Conservation (phyloP, 768 basidiomycete species). For the Rossbeevera mucosa region DNA sequence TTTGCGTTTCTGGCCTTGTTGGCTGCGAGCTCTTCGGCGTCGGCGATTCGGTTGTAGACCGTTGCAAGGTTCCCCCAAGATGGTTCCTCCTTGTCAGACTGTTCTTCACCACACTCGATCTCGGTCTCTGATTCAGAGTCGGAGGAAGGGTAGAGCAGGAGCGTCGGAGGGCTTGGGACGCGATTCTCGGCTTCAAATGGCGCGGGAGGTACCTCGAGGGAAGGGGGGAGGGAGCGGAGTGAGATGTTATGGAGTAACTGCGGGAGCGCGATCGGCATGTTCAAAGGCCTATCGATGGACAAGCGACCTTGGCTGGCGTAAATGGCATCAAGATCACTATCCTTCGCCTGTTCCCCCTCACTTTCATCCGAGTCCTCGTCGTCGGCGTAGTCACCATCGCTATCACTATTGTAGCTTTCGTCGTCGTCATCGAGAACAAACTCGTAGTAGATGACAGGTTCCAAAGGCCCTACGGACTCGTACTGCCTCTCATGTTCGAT, state of each 20-base stretch:
- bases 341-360: too few relatives aligned
- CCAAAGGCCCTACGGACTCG: not conserved
- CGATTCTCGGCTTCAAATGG: not conserved
- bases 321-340: not conserved
- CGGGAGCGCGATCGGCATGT: slow-evolving; percentile 2
- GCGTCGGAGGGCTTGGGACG: not conserved
- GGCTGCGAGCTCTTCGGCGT: slow-evolving; percentile 2
- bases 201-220: not conserved
- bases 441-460: not conserved
- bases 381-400: not conserved
- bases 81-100: not conserved
- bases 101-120: too few relatives aligned
- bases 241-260: slow-evolving; percentile 1
- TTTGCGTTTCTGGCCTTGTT: slow-evolving; percentile 15
- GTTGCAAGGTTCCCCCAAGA: slow-evolving; percentile 1
- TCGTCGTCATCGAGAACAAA: not conserved
- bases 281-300: not conserved
- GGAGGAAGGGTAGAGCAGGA: not conserved
- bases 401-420: not conserved
- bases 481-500: not conserved
- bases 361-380: not conserved
- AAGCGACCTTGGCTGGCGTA: not conserved
- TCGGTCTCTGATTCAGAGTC: not conserved
- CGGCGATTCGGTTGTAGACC: not conserved
- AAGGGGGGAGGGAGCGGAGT: not conserved